These are phyloP conservation scores for Trichoderma aggressivum DNA, from an alignment of 2,329 filamentous ascomycete genomes.

Conservation along the genomic window DNA sequence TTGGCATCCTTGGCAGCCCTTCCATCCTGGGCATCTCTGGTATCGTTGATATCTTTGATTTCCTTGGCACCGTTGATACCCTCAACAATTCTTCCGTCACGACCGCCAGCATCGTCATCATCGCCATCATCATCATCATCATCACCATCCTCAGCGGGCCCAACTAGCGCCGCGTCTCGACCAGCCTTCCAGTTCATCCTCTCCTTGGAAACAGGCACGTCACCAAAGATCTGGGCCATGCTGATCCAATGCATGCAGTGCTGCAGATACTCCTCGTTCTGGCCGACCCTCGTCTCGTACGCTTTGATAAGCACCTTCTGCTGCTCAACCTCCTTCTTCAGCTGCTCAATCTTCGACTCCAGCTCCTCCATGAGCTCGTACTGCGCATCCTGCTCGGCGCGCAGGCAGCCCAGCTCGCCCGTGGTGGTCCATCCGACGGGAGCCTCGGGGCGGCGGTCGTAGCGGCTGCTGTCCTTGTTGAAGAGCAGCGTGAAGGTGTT, in stretches of 20 bases:
- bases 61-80: background rate
- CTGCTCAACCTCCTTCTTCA: background rate
- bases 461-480: background rate
- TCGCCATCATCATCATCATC: background rate
- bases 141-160: background rate
- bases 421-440: background rate
- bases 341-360: background rate
- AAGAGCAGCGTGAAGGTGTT: conserved; percentile 6
- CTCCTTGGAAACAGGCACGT: conserved; percentile 7
- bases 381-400: background rate
- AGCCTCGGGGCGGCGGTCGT: background rate
- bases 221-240: conserved; percentile 15
- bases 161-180: background rate
- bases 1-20: background rate
- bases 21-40: background rate
- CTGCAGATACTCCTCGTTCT: background rate
- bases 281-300: background rate
- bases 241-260: conserved; percentile 18
- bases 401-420: background rate
- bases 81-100: background rate
- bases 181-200: conserved; percentile 8
- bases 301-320: background rate
- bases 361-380: conserved; percentile 5
- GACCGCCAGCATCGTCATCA: background rate
- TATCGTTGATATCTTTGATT: background rate